These are phyloP conservation scores for Hypocrella siamensis DNA, from an alignment of 2,329 filamentous ascomycete genomes.

Conservation along the genomic window DNA sequence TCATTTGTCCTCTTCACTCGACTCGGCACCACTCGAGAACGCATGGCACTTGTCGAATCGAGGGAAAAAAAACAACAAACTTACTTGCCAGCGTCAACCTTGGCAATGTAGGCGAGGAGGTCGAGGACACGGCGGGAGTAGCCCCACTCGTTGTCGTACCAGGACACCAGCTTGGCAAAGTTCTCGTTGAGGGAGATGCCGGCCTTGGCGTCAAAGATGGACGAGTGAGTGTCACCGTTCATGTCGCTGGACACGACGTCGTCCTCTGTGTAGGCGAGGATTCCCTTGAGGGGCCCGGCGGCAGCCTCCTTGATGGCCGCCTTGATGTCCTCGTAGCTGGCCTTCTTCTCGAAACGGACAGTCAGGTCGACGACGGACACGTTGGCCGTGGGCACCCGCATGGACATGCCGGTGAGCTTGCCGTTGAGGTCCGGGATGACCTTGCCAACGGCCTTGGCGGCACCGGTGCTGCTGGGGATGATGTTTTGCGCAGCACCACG, in stretches of 20 bases:
- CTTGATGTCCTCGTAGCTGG: constrained; percentile 88
- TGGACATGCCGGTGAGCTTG: constrained; percentile 99
- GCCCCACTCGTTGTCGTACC: constrained; percentile 99
- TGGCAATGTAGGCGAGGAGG: constrained; percentile 63
- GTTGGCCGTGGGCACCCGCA: constrained; percentile 98
- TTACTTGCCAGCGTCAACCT: constrained; percentile 51
- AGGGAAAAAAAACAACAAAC: background rate
- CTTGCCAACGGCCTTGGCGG: constrained; percentile 99
- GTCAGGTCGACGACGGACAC: constrained; percentile 98
- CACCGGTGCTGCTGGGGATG: constrained; percentile 97
- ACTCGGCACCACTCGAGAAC: no score
- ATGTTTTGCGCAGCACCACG: constrained; percentile 99
- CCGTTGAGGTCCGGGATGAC: constrained; percentile 96
- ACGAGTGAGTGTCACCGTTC: constrained; percentile 83
- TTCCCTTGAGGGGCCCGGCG: constrained; percentile 72
- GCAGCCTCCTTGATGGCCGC: constrained; percentile 73
- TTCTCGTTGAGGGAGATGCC: constrained; percentile 97
- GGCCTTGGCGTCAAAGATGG: constrained; percentile 98
- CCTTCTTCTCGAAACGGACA: constrained; percentile 80
- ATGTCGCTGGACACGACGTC: constrained; percentile 89
- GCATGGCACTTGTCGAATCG: background rate
- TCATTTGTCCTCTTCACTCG: no score
- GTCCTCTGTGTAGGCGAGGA: constrained; percentile 93
- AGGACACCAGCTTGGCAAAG: constrained; percentile 96
- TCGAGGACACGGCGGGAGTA: constrained; percentile 93